A percentile compares a stretch with the other conserved stretches of the same genome.
Conservation (phyloP, 306 rosid genomes). For the Quercus parvula region DNA sequence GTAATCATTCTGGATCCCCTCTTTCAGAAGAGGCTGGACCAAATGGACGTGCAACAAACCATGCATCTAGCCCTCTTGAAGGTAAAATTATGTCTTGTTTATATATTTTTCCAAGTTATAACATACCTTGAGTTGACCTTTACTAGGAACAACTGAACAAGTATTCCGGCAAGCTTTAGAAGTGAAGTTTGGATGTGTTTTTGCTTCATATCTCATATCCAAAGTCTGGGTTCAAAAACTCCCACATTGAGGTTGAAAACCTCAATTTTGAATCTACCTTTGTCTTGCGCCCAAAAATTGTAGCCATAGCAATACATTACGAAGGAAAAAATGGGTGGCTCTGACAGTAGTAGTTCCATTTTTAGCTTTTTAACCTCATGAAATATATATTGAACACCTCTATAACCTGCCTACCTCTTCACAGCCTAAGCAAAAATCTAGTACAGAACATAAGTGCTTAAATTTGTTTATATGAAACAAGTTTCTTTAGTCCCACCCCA, state of each 20-base stretch:
- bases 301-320: not conserved
- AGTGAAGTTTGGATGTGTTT: not conserved
- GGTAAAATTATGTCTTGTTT: constrained; percentile 36
- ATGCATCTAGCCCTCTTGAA: constrained; percentile 76
- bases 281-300: not conserved
- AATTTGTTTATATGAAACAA: not conserved
- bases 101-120: not conserved
- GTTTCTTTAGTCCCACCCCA: not conserved
- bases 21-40: constrained; percentile 83
- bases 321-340: not conserved
- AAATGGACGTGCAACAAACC: constrained; percentile 62
- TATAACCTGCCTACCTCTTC: not conserved
- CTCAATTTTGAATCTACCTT: not conserved
- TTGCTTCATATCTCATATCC: not conserved
- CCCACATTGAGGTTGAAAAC: not conserved
- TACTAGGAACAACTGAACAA: not conserved
- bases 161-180: not conserved
- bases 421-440: not conserved
- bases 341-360: not conserved
- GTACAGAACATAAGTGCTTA: not conserved
- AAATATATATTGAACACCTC: not conserved
- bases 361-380: not conserved
- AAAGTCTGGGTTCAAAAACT: not conserved
- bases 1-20: constrained; percentile 86
- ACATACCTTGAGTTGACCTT: not conserved